Evolutionary conservation across 345 rosid genomes (phyloP).

Genomic region (Dovyalis caffra): DNA sequence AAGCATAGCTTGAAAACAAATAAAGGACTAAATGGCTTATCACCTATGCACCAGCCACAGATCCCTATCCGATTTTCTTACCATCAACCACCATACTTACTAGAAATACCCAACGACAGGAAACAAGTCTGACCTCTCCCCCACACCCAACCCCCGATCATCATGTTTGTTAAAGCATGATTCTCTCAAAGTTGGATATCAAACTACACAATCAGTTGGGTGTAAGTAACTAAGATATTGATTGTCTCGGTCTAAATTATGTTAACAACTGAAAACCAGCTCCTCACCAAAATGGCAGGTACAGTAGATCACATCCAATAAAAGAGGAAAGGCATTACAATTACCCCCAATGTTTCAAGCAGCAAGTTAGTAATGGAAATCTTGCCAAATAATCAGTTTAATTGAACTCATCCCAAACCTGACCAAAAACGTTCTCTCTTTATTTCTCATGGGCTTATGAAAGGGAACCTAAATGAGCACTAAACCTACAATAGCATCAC

Average conservation of each 20-base stretch:
- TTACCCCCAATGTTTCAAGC: too few species aligned
- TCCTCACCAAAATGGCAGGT: neutral
- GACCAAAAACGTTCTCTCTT: neutral
- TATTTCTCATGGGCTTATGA: neutral
- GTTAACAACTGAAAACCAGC: neutral
- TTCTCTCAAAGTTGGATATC: neutral
- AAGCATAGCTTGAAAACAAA: neutral
- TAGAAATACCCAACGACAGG: neutral
- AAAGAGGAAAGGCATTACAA: neutral
- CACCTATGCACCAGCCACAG: too few species aligned
- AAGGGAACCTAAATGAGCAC: neutral
- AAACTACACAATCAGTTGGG: neutral
- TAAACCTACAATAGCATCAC: conserved; percentile 1
- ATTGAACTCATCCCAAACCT: neutral
- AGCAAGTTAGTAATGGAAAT: neutral
- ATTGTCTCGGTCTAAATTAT: neutral
- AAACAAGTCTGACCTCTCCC: neutral
- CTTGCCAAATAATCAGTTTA: neutral
- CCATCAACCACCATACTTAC: neutral
- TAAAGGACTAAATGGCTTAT: neutral
- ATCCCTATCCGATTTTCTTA: too few species aligned
- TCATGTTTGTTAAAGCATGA: neutral
- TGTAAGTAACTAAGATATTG: too few species aligned
- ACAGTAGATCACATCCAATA: neutral
- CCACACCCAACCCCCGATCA: too few species aligned